Conservation (phyloP, 352 stramenopile genomes). For the Globisporangium cystogenes region DNA sequence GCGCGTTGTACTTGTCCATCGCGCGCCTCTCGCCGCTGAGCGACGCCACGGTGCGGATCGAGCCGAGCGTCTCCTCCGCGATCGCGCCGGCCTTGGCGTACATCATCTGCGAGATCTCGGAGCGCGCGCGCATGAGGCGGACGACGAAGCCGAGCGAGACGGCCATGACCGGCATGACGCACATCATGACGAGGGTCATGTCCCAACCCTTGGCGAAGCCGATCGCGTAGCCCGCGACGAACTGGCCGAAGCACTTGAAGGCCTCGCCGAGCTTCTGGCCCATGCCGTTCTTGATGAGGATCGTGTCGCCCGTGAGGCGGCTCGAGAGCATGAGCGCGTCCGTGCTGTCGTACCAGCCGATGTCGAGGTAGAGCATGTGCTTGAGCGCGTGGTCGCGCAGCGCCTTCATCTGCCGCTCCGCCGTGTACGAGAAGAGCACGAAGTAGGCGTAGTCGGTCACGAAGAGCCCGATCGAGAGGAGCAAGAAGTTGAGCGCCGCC, state of each 20-base stretch:
- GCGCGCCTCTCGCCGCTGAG: slow-evolving; percentile 15
- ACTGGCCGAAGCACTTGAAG: neutral
- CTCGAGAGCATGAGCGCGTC: slow-evolving; percentile 13
- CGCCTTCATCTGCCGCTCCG: slow-evolving; percentile 21
- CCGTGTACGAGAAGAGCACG: slow-evolving; percentile 7
- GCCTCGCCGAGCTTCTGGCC: slow-evolving; percentile 15
- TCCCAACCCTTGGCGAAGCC: slow-evolving; percentile 23
- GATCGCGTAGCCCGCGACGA: slow-evolving; percentile 14
- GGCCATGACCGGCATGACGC: slow-evolving; percentile 20
- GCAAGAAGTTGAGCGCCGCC: slow-evolving; percentile 10
- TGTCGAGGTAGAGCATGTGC: slow-evolving; percentile 23
- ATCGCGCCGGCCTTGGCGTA: slow-evolving; percentile 22
- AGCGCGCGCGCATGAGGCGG: slow-evolving; percentile 5
- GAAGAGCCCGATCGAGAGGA: slow-evolving; percentile 14
- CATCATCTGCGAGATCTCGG: slow-evolving; percentile 11
- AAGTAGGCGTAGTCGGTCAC: slow-evolving; percentile 12
- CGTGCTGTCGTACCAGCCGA: slow-evolving; percentile 21
- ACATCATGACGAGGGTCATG: slow-evolving; percentile 19
- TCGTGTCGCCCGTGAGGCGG: slow-evolving; percentile 18
- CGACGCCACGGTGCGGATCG: slow-evolving; percentile 23
- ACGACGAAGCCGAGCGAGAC: slow-evolving; percentile 16
- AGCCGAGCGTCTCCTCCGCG: slow-evolving; percentile 21
- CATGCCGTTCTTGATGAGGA: slow-evolving; percentile 29
- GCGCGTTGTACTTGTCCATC: slow-evolving; percentile 17
- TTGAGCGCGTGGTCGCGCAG: slow-evolving; percentile 10